Evolutionary conservation across 306 rosid genomes (phyloP).

Genomic region (Malus fusca): DNA sequence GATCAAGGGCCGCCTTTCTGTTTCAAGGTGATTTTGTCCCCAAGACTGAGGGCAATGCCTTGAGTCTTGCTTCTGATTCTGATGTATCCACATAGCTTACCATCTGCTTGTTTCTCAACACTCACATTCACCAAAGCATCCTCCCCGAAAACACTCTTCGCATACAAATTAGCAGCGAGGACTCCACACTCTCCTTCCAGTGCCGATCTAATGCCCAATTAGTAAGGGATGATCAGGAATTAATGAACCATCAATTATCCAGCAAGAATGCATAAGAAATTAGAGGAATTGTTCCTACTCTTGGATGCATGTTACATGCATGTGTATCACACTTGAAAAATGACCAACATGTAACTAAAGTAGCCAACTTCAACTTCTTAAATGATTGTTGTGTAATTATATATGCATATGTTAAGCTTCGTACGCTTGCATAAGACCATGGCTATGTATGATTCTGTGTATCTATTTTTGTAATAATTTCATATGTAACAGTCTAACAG

Average conservation of each 20-base stretch:
- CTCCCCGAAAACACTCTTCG: constrained; percentile 97
- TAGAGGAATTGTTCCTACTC: not conserved
- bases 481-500: no score
- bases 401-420: no score
- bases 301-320: not conserved
- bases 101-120: constrained; percentile 81
- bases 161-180: constrained; percentile 89
- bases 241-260: constrained; percentile 10
- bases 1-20: constrained; percentile 77
- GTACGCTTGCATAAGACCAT: not conserved
- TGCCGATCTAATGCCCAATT: constrained; percentile 56
- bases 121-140: constrained; percentile 96
- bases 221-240: constrained; percentile 9
- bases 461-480: not conserved
- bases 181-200: constrained; percentile 97
- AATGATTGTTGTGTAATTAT: not conserved
- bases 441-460: not conserved
- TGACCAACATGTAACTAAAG: not conserved
- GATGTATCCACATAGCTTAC: constrained; percentile 88
- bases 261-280: not conserved
- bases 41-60: constrained; percentile 96
- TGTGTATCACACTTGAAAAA: not conserved
- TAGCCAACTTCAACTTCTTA: not conserved
- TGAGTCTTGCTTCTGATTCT: constrained; percentile 99
- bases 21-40: constrained; percentile 97